These are phyloP conservation scores for Erodium texanum DNA, from an alignment of 441 rosid species.

Conservation along the genomic window DNA sequence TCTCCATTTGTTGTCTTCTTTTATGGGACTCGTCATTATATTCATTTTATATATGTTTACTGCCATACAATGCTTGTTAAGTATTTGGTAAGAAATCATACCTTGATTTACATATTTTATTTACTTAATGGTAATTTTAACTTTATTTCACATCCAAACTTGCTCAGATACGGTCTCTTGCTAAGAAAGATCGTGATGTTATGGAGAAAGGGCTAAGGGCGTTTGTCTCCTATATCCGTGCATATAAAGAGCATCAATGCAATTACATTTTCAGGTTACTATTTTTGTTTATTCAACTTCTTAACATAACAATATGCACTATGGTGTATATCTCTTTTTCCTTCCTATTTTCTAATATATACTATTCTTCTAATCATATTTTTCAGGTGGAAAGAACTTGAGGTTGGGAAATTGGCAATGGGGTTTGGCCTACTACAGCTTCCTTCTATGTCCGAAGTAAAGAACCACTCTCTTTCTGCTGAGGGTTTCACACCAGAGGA, in stretches of 20 bases:
- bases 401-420: conserved; percentile 84
- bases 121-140: too few species aligned
- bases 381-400: conserved; percentile 74
- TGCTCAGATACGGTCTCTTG: conserved; percentile 59
- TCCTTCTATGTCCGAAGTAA: conserved; percentile 77
- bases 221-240: conserved; percentile 75
- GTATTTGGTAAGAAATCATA: not conserved
- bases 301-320: not conserved
- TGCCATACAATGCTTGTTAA: not conserved
- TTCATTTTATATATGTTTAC: not conserved
- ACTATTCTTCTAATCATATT: conserved; percentile 4
- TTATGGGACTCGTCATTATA: not conserved
- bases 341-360: not conserved
- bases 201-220: conserved; percentile 85
- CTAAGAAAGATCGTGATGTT: conserved; percentile 71
- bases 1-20: not conserved
- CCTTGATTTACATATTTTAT: not conserved
- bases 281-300: not conserved
- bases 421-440: conserved; percentile 79
- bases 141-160: conserved; percentile 14
- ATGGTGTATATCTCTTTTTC: not conserved
- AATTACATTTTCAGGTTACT: conserved; percentile 58
- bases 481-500: conserved; percentile 61
- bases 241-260: conserved; percentile 83
- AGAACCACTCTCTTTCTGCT: conserved; percentile 56